A percentile compares a stretch with the other conserved stretches of the same genome.
Evolutionary conservation across 495 filamentous ascomycete genomes (phyloP).

Genomic region (Chlorociboria aeruginascens): DNA sequence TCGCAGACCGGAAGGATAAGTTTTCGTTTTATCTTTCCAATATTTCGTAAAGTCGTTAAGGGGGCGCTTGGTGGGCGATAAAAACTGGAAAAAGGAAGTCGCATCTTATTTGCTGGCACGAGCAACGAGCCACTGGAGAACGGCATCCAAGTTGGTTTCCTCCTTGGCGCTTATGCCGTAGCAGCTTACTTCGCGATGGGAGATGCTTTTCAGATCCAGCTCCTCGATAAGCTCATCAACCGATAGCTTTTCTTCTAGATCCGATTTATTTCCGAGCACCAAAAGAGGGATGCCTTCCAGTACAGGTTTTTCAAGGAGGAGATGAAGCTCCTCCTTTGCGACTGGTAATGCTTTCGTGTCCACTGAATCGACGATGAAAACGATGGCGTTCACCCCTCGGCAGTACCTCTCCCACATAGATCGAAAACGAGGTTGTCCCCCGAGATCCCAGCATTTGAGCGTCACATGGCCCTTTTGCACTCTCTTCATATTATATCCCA

Average conservation of each 20-base stretch:
- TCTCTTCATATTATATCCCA: conserved; percentile 98
- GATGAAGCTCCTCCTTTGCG: conserved; percentile 84
- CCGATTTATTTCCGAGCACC: conserved; percentile 97
- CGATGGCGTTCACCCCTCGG: conserved; percentile 92
- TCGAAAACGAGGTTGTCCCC: conserved; percentile 92
- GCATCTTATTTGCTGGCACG: conserved; percentile 50
- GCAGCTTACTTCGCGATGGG: conserved; percentile 90
- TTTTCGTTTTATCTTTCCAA: conserved; percentile 21
- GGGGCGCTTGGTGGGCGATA: not conserved
- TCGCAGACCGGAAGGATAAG: conserved; percentile 10
- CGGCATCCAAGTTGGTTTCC: conserved; percentile 95
- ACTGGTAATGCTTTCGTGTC: conserved; percentile 71
- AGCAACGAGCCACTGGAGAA: conserved; percentile 92
- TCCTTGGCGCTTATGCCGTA: conserved; percentile 98
- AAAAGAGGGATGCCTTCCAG: conserved; percentile 85
- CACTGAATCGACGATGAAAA: conserved; percentile 93
- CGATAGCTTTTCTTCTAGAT: conserved; percentile 72
- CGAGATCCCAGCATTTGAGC: conserved; percentile 97
- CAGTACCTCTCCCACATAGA: conserved; percentile 99
- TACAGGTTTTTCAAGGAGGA: conserved; percentile 71
- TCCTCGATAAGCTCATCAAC: conserved; percentile 93
- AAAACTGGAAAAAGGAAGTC: not conserved
- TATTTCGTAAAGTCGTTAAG: conserved; percentile 24
- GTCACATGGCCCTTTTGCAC: conserved; percentile 98
- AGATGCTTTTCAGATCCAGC: conserved; percentile 80